Conservation (phyloP, 192 early-diverging fungal genomes). For the Gamsiella multidivaricata region DNA sequence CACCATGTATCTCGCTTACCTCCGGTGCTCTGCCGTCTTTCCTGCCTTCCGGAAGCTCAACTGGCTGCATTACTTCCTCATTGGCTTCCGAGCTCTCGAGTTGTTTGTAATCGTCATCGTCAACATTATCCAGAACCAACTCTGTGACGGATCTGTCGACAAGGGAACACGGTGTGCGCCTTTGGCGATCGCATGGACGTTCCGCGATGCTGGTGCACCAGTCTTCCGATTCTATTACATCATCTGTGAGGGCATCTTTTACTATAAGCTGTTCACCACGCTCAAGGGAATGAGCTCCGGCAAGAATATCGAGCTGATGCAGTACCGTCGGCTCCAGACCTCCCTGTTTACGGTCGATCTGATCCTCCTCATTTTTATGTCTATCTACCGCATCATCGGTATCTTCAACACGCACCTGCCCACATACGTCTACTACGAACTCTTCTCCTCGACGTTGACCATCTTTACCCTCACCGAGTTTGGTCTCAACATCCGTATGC, state of each 20-base stretch:
- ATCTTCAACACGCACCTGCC: slow-evolving; percentile 41
- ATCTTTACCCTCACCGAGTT: slow-evolving; percentile 54
- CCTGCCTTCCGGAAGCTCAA: slow-evolving; percentile 26
- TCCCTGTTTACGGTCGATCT: slow-evolving; percentile 45
- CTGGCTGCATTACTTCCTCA: slow-evolving; percentile 45
- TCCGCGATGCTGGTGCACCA: slow-evolving; percentile 48
- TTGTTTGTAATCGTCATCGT: slow-evolving; percentile 47
- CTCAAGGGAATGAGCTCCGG: slow-evolving; percentile 32
- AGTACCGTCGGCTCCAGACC: slow-evolving; percentile 50
- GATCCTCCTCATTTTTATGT: slow-evolving; percentile 44
- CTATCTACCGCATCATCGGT: slow-evolving; percentile 48
- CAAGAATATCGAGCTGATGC: slow-evolving; percentile 38
- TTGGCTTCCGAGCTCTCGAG: slow-evolving; percentile 47
- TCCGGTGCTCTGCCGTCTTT: slow-evolving; percentile 47
- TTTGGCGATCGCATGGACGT: slow-evolving; percentile 34
- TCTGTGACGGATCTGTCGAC: slow-evolving; percentile 43
- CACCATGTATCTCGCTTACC: slow-evolving; percentile 55
- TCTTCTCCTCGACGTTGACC: slow-evolving; percentile 50
- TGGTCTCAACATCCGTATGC: slow-evolving; percentile 51
- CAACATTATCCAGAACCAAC: slow-evolving; percentile 45
- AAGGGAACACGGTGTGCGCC: slow-evolving; percentile 33
- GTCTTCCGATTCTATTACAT: slow-evolving; percentile 53
- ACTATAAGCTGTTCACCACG: slow-evolving; percentile 43
- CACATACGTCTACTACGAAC: slow-evolving; percentile 50
- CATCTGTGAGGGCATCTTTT: slow-evolving; percentile 48